These are phyloP conservation scores for Rosa persica DNA, from an alignment of 306 rosid genomes.

Conservation along the genomic window DNA sequence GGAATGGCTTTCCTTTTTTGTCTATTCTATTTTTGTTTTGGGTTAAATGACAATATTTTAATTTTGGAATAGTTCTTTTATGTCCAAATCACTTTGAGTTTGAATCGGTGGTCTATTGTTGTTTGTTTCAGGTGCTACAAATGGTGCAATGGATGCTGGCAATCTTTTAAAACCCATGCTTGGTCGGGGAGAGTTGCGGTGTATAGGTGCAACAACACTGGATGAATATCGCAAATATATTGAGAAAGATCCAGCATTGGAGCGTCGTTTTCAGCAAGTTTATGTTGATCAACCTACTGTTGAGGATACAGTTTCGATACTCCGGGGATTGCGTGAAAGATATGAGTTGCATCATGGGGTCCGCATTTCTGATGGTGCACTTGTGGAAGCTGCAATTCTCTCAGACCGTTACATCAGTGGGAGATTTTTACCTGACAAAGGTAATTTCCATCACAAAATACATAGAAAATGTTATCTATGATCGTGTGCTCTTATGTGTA, in stretches of 20 bases:
- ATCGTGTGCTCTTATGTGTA: background rate
- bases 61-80: background rate
- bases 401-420: conserved; percentile 99
- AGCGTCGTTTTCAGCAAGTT: conserved; percentile 98
- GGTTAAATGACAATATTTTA: too few species aligned
- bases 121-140: conserved; percentile 77
- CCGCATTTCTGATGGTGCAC: conserved; percentile 95
- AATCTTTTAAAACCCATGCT: conserved; percentile 99
- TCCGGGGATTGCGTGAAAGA: conserved; percentile 95
- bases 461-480: background rate
- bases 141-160: conserved; percentile 99
- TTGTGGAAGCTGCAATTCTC: conserved; percentile 94
- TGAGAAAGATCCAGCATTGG: conserved; percentile 98
- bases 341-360: conserved; percentile 99
- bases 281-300: conserved; percentile 95
- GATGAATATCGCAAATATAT: conserved; percentile 94
- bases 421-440: conserved; percentile 96
- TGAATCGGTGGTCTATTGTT: conserved; percentile 19
- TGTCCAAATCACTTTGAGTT: background rate
- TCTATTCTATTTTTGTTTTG: background rate
- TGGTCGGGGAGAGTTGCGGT: conserved; percentile 96
- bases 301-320: conserved; percentile 82
- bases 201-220: conserved; percentile 96
- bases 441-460: conserved; percentile 34
- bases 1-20: background rate